Evolutionary conservation across 139 green algal genomes (phyloP).

Genomic region (Chlorella sp.): DNA sequence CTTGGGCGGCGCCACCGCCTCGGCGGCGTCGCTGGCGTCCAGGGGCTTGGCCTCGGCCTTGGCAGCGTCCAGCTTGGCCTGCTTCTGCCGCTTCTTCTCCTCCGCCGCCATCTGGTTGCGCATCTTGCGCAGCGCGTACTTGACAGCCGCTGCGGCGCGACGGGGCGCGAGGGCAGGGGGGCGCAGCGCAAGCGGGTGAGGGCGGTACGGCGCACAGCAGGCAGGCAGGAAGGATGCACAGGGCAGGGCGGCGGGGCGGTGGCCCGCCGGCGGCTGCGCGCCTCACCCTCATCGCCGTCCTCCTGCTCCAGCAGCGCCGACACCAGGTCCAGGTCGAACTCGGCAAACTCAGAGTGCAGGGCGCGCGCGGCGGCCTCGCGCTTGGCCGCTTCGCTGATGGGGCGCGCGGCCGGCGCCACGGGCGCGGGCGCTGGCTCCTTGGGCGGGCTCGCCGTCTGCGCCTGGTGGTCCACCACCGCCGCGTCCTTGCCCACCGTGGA

Average conservation of each 20-base stretch:
- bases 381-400: slow-evolving; percentile 16
- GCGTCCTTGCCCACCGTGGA: neutral
- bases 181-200: neutral
- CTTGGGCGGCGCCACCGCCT: neutral
- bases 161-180: slow-evolving; percentile 21
- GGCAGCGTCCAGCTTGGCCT: slow-evolving; percentile 29
- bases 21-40: neutral
- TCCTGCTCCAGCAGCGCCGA: slow-evolving; percentile 71
- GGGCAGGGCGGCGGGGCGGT: neutral
- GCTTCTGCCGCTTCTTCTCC: slow-evolving; percentile 38
- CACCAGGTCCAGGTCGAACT: slow-evolving; percentile 67
- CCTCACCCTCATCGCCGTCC: slow-evolving; percentile 56
- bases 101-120: slow-evolving; percentile 20
- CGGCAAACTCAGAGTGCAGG: slow-evolving; percentile 52
- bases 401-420: neutral
- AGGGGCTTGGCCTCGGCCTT: neutral
- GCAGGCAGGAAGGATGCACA: neutral
- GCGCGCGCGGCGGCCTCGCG: neutral
- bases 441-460: too few relatives aligned
- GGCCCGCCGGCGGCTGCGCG: neutral
- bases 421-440: neutral
- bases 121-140: slow-evolving; percentile 37
- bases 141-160: slow-evolving; percentile 30
- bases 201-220: neutral
- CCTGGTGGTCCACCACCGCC: slow-evolving; percentile 18